Evolutionary conservation across 192 early-diverging fungal genomes (phyloP).

Genomic region (Backusella tarrabulga): DNA sequence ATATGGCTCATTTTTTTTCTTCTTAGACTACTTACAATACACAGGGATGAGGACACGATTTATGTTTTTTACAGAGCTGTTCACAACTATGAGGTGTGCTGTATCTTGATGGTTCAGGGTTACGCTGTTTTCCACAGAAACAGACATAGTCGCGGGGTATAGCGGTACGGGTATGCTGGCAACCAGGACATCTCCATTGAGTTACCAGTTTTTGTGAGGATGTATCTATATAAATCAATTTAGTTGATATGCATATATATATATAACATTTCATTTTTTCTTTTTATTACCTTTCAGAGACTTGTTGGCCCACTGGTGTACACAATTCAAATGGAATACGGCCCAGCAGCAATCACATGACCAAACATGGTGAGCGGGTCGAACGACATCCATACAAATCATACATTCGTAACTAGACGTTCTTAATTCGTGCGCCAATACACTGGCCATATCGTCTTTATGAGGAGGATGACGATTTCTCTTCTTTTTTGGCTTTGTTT

Average conservation of each 20-base stretch:
- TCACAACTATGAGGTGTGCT: conserved; percentile 85
- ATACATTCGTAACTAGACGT: conserved; percentile 88
- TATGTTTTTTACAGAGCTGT: conserved; percentile 61
- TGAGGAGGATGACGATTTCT: conserved; percentile 2
- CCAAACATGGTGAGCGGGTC: conserved; percentile 73
- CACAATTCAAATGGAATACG: conserved; percentile 87
- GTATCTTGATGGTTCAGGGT: conserved; percentile 65
- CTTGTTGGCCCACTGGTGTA: conserved; percentile 75
- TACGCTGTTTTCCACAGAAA: conserved; percentile 81
- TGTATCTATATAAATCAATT: conserved; percentile 21
- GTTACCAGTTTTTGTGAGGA: conserved; percentile 24
- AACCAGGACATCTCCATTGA: conserved; percentile 92
- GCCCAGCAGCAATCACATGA: conserved; percentile 84
- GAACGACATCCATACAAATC: conserved; percentile 92
- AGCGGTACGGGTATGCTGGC: conserved; percentile 66
- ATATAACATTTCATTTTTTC: not conserved
- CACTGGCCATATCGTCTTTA: conserved; percentile 54
- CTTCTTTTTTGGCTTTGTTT: conserved; percentile 10
- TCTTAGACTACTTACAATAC: conserved; percentile 46
- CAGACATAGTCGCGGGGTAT: conserved; percentile 77
- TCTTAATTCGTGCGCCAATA: conserved; percentile 62
- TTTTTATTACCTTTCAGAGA: conserved; percentile 49
- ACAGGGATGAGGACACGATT: conserved; percentile 78
- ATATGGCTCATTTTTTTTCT: not conserved
- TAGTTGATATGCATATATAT: not conserved